Conservation (phyloP, 2,329 filamentous ascomycete genomes). For the Diaporthe citrichinensis region DNA sequence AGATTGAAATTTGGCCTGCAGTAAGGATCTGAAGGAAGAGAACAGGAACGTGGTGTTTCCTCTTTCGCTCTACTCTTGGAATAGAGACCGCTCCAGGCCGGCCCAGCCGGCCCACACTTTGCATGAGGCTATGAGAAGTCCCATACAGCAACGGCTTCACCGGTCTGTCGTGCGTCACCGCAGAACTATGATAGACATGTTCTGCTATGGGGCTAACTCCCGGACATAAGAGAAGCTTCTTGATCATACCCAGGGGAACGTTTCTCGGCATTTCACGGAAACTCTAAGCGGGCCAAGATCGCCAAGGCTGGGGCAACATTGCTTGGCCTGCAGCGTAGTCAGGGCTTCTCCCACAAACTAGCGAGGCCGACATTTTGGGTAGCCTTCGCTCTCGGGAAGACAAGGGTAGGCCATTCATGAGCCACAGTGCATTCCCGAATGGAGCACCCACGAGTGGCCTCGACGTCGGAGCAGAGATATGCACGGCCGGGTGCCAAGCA, state of each 20-base stretch:
- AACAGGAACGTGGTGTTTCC: no score
- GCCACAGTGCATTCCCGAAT: background rate
- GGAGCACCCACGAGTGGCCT: background rate
- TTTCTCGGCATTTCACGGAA: background rate
- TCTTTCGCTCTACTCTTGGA: background rate
- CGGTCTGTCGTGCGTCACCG: background rate
- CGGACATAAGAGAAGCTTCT: background rate
- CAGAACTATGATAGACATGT: background rate
- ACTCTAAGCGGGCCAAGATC: conserved; percentile 17
- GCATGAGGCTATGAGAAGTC: no score
- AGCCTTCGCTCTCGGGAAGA: conserved; percentile 30
- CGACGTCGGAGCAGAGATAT: conserved; percentile 4
- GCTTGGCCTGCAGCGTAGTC: conserved; percentile 26
- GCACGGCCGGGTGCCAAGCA: conserved; percentile 15
- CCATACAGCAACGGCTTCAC: background rate
- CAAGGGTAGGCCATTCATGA: background rate
- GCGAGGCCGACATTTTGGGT: background rate
- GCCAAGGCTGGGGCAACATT: conserved; percentile 19
- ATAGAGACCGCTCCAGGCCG: background rate
- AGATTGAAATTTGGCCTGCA: background rate
- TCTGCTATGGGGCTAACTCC: background rate
- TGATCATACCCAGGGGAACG: background rate
- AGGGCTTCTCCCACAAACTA: conserved; percentile 5
- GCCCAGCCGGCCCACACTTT: background rate
- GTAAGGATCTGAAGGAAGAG: background rate